These are phyloP conservation scores for Globisporangium echinulatum DNA, from an alignment of 352 stramenopile species.

Conservation along the genomic window DNA sequence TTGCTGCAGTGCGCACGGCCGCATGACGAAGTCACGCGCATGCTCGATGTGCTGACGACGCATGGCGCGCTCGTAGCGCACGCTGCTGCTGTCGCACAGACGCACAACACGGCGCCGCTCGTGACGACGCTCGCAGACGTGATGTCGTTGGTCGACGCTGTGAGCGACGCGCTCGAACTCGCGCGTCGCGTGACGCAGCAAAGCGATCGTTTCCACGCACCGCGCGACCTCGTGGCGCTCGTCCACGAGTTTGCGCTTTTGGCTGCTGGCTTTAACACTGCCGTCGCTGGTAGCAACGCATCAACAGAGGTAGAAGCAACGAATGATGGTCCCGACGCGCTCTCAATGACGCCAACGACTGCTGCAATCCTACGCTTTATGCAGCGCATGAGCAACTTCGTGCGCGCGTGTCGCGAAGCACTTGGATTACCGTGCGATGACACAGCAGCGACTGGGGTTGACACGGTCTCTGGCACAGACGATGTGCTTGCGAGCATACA, in stretches of 20 bases:
- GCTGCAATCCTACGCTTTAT: constrained; percentile 14
- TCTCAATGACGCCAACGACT: too few relatives aligned
- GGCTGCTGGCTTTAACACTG: not conserved
- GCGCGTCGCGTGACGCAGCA: not conserved
- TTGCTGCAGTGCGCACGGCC: not conserved
- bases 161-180: not conserved
- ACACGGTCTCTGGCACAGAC: not conserved
- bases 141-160: not conserved
- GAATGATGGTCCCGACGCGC: too few relatives aligned
- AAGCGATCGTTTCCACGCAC: constrained; percentile 1
- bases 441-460: not conserved
- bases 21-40: not conserved
- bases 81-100: not conserved
- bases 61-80: constrained; percentile 5
- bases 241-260: constrained; percentile 1
- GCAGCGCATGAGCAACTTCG: constrained; percentile 17
- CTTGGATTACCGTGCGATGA: not conserved
- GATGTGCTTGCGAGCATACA: constrained; percentile 25
- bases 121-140: constrained; percentile 2
- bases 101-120: not conserved
- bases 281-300: not conserved
- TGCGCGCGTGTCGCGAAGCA: constrained; percentile 17
- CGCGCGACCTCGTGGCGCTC: constrained; percentile 7
- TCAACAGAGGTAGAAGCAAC: too few relatives aligned
- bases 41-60: not conserved